Percentiles rank a stretch among this genome's conserved stretches.
Conservation (phyloP, 73 alveolate species). For the Urostyla sp. region DNA sequence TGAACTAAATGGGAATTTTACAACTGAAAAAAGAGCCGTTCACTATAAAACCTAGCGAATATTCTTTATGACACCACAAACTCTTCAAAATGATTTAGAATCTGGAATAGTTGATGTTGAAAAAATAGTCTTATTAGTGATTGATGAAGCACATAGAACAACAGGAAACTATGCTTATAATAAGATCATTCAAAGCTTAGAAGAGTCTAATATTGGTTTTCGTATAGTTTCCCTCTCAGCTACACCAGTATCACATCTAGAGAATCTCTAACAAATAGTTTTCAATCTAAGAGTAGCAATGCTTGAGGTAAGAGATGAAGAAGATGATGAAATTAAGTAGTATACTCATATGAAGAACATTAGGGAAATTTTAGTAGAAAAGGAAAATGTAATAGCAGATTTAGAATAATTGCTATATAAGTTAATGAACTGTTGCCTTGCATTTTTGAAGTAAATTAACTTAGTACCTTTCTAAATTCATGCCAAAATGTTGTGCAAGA, state of each 20-base stretch:
- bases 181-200: conserved; percentile 59
- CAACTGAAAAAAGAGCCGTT: conserved; percentile 58
- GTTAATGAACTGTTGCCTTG: conserved; percentile 26
- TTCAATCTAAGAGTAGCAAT: conserved; percentile 59
- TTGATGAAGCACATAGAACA: conserved; percentile 92
- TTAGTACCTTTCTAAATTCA: conserved; percentile 16
- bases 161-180: conserved; percentile 88
- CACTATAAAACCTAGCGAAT: conserved; percentile 62
- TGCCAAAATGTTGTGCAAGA: conserved; percentile 29
- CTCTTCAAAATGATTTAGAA: conserved; percentile 77
- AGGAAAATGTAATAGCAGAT: conserved; percentile 46
- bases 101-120: conserved; percentile 23
- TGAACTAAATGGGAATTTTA: conserved; percentile 72
- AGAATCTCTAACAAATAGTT: conserved; percentile 69
- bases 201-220: conserved; percentile 55
- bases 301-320: conserved; percentile 78
- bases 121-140: conserved; percentile 41
- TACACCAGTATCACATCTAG: conserved; percentile 81
- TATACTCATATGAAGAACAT: conserved; percentile 70
- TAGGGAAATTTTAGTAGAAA: conserved; percentile 62
- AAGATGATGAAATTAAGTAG: conserved; percentile 78
- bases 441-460: conserved; percentile 6
- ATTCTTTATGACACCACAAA: conserved; percentile 85
- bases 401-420: conserved; percentile 16
- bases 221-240: conserved; percentile 86